Evolutionary conservation across 495 filamentous ascomycete genomes (phyloP), one percentile per base, ranked within the genome.

Genomic region (Neurospora sp.): DNA sequence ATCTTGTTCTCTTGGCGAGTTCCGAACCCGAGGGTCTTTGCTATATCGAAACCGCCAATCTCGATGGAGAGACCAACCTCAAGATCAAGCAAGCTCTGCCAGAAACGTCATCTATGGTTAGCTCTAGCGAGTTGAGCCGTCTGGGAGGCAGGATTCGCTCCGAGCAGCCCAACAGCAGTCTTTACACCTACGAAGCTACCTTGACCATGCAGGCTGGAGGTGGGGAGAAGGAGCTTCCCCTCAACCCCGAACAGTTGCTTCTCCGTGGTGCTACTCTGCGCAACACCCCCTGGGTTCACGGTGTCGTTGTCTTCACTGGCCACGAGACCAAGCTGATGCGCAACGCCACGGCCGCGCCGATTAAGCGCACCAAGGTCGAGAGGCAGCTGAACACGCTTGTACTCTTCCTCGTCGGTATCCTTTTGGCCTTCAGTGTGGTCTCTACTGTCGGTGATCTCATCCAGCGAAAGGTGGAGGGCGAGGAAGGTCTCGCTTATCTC

Each of bases 301-400:
- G 95, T 39, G 89, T 96, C 72, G 96, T 98, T 74, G 95, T 98
- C 18, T 99, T 99, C 76, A 99, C 95, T 23, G 96, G 96, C 72
- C 96, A 99, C 81, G 95, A 99, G 84, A 98, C 96, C 38, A 99
- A 99, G 81, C 86, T 99, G 77, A 98, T 99, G 96, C 89, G 96
- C 73, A 99, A 99, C 80, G 96, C 96, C 38, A 98, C 95, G 10
- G 96, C 96, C 14, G 92, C 96, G 3, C 96, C 96, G 42, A 98
- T 99, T 82, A 99, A 99, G 85, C 91, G 93, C 70, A 99, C 96
- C 7, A 93, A 93, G 46, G 96, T 99, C 7, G 96, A 98, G 81
- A 89, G 90, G 49, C 92, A 93, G 84, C 91, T 99, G 49, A 99
- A 99, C 81, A 87, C 91, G 71, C 93, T 98, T 73, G 97, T 99